Conservation (phyloP, 2,329 filamentous ascomycete genomes). For the Phoma sp. region DNA sequence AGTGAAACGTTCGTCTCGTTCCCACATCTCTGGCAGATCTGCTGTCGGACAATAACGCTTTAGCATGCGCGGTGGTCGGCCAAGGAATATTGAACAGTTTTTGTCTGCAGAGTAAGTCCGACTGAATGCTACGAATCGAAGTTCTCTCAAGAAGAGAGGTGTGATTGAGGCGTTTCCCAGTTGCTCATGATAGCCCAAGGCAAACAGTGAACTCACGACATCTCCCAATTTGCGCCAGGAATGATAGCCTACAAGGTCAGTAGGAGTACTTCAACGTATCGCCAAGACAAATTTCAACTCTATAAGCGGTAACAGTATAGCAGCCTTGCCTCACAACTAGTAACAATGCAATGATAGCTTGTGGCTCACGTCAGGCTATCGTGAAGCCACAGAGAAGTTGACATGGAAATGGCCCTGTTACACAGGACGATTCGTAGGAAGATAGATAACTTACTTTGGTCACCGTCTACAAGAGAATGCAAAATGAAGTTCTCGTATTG, state of each 20-base stretch:
- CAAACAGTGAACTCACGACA: constrained; percentile 56
- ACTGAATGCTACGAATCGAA: constrained; percentile 53
- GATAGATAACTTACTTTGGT: background rate
- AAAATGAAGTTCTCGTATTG: constrained; percentile 23
- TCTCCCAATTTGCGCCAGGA: constrained; percentile 59
- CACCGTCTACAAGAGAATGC: constrained; percentile 5
- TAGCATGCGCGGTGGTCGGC: constrained; percentile 57
- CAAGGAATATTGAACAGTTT: constrained; percentile 59
- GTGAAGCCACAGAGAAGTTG: too few species aligned
- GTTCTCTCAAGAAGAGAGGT: constrained; percentile 51
- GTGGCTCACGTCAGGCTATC: too few species aligned
- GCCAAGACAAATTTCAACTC: too few species aligned
- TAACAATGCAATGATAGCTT: too few species aligned
- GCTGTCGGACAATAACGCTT: background rate
- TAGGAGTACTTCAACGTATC: background rate
- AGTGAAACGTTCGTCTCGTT: background rate
- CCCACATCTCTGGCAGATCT: background rate
- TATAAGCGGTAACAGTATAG: too few species aligned
- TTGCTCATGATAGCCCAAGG: constrained; percentile 57
- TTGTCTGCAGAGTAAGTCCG: constrained; percentile 57
- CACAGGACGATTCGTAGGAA: background rate
- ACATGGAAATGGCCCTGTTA: too few species aligned
- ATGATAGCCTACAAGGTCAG: constrained; percentile 50
- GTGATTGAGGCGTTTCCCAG: constrained; percentile 37
- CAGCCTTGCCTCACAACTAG: too few species aligned